phyloP scores from a whole-genome alignment of 805 yeast species.

The Wickerhamomyces rabaulensis region DNA sequence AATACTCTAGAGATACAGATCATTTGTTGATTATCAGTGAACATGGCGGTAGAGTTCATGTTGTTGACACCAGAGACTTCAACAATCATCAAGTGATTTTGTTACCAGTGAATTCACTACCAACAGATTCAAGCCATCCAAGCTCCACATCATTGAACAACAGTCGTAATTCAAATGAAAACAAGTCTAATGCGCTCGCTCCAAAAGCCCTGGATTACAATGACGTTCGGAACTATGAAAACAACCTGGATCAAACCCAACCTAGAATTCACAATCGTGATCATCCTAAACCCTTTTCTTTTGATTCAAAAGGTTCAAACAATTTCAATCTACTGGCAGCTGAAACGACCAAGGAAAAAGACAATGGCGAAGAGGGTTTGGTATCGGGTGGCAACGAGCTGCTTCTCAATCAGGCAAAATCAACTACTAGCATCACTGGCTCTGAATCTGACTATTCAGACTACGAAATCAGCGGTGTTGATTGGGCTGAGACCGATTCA shows the following conservation, averaged over 20 bases:
- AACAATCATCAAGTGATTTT: slow-evolving; percentile 72
- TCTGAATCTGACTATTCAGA: slow-evolving; percentile 28
- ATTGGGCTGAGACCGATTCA: slow-evolving; percentile 45
- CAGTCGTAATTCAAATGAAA: not conserved
- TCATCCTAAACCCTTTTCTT: no score
- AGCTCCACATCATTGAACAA: slow-evolving; percentile 6
- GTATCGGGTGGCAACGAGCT: not conserved
- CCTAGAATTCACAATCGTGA: not conserved
- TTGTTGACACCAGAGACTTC: slow-evolving; percentile 72
- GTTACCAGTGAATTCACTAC: slow-evolving; percentile 39
- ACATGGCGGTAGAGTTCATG: slow-evolving; percentile 82
- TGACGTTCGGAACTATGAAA: slow-evolving; percentile 20
- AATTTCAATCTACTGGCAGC: slow-evolving; percentile 21
- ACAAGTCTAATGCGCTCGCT: slow-evolving; percentile 2
- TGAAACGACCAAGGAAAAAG: slow-evolving; percentile 18
- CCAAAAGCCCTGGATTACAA: slow-evolving; percentile 22
- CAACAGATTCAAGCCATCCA: slow-evolving; percentile 1
- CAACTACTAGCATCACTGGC: slow-evolving; percentile 3
- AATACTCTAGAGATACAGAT: slow-evolving; percentile 61
- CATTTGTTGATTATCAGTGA: slow-evolving; percentile 76
- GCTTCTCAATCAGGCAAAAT: slow-evolving; percentile 4
- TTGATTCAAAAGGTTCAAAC: slow-evolving; percentile 17
- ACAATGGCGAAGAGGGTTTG: slow-evolving; percentile 9
- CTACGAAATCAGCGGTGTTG: slow-evolving; percentile 58
- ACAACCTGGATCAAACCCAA: not conserved